Conservation (phyloP, 78 protist genomes). For the Emiliania huxleyi region DNA sequence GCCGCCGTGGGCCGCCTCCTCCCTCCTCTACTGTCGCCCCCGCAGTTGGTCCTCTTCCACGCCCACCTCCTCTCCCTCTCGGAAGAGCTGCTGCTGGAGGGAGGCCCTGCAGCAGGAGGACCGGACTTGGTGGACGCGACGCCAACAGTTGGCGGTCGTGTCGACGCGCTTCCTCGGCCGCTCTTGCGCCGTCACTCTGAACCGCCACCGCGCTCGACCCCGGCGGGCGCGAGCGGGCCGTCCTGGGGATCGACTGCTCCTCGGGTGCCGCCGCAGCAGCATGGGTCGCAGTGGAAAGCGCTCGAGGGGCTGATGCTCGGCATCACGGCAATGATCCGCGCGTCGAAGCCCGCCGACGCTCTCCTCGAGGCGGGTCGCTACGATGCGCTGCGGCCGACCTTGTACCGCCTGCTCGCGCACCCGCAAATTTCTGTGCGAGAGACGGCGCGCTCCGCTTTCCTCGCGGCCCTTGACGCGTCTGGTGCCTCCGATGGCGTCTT, state of each 20-base stretch:
- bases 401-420: background rate
- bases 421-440: slow-evolving; percentile 6
- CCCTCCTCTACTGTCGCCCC: background rate
- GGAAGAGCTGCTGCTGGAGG: too few relatives aligned
- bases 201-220: too few relatives aligned
- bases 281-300: background rate
- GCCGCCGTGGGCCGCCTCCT: background rate
- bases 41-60: background rate
- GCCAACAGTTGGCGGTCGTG: too few relatives aligned
- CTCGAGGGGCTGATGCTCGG: background rate
- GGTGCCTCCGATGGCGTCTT: background rate
- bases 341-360: background rate
- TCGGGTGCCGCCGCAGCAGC: background rate
- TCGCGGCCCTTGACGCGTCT: background rate
- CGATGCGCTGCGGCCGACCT: background rate
- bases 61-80: background rate
- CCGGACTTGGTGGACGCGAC: too few relatives aligned
- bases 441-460: background rate
- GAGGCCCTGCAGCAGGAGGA: too few relatives aligned
- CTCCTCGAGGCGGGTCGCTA: background rate
- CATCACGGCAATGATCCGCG: background rate
- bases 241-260: background rate
- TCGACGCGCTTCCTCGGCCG: too few relatives aligned
- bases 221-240: background rate
- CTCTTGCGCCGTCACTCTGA: too few relatives aligned